These are phyloP conservation scores for Hyphopichia wangnamkhiaoensis DNA, from an alignment of 1,139 yeast genomes.

Conservation along the genomic window DNA sequence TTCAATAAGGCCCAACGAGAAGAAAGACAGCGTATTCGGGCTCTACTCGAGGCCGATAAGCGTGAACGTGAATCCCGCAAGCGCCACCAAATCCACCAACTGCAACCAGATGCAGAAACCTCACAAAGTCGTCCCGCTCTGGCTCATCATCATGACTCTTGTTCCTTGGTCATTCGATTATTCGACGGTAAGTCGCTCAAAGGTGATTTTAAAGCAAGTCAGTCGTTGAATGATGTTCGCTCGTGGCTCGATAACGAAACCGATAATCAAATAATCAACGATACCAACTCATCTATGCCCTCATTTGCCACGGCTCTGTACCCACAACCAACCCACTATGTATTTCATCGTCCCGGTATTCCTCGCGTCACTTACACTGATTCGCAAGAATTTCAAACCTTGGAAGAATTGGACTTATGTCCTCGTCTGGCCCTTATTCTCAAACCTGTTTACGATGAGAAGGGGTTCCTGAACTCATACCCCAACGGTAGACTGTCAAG, in stretches of 20 bases:
- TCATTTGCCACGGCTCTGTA: slow-evolving; percentile 37
- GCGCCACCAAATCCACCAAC: neutral
- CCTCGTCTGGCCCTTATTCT: slow-evolving; percentile 71
- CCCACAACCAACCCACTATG: slow-evolving; percentile 36
- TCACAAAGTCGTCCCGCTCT: neutral
- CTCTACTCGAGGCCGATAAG: slow-evolving; percentile 51
- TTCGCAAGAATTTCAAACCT: slow-evolving; percentile 52
- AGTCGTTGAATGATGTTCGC: slow-evolving; percentile 56
- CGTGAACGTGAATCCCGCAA: slow-evolving; percentile 37
- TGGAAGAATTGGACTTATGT: slow-evolving; percentile 50
- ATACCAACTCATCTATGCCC: slow-evolving; percentile 28
- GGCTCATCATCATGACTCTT: slow-evolving; percentile 16
- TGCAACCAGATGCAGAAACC: neutral
- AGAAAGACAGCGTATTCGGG: slow-evolving; percentile 57
- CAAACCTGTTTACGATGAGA: slow-evolving; percentile 50
- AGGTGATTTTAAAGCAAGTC: slow-evolving; percentile 40
- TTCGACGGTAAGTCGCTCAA: slow-evolving; percentile 56
- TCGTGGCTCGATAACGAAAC: slow-evolving; percentile 60
- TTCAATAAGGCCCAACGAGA: slow-evolving; percentile 29
- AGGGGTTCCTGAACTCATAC: slow-evolving; percentile 15
- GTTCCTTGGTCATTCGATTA: slow-evolving; percentile 51
- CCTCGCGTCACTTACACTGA: slow-evolving; percentile 43
- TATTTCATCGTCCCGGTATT: slow-evolving; percentile 38
- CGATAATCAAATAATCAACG: slow-evolving; percentile 34
- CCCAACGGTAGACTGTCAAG: slow-evolving; percentile 13